Base-by-base conservation (phyloP, 139 green algal species). In the Ulvella scutata region DNA sequence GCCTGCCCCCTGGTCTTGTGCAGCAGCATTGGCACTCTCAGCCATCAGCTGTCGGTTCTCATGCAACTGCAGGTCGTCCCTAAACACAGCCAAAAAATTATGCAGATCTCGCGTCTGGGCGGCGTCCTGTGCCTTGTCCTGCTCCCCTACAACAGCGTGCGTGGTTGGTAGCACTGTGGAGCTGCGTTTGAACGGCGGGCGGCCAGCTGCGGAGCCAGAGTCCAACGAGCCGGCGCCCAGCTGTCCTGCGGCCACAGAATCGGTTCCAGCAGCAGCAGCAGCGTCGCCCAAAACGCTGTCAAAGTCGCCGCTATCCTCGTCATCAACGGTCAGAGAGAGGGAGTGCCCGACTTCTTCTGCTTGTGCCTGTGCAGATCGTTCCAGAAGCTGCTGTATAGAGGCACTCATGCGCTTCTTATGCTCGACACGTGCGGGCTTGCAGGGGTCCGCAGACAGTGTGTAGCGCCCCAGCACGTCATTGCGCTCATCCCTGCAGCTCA, bases 311-410 rank as follows among this genome's bases (percentile, higher is more conserved):
- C 6, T 23, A 6, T n/a, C 51, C 6, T 29, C 51, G 51, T 67
- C 51, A n/a, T 67, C 51, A n/a, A n/a, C n/a, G 13, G 51, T 36
- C n/a, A 67, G 51, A 1, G 31, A n/a, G 9, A 67, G 51, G 51
- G 51, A n/a, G n/a, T 67, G 51, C n/a, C 51, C 51, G 51, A 67
- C 51, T 26, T 67, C 51, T n/a, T 67, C 51, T n/a, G 51, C 31
- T 26, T 67, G 51, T 26, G 13, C 51, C 13, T 29, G 9, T 6
- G 51, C 51, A 26, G 51, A 67, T 13, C 51, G 51, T 29, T 67
- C 51, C n/a, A 67, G 51, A 29, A 67, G 13, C 51, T 67, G n/a
- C 51, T 67, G 51, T n/a, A 67, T 67, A 26, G 51, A 67, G n/a
- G 31, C 51, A 29, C 33, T n/a, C 13, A 67, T 26, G 51, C 33